Evolutionary conservation across 495 filamentous ascomycete genomes (phyloP).

Genomic region (Aspergillus panamensis): DNA sequence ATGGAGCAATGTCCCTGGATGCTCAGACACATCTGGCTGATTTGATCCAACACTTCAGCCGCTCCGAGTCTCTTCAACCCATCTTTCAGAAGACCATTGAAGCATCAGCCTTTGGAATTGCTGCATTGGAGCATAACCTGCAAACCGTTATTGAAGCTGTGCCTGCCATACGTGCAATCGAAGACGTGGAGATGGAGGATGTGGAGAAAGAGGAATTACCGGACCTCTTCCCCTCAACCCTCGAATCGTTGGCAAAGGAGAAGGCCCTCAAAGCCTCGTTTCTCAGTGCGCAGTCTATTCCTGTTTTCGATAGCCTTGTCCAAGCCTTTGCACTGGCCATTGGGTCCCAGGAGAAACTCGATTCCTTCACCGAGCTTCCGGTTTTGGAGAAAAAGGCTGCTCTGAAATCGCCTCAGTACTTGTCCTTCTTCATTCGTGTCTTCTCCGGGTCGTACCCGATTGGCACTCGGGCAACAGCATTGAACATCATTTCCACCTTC

Average conservation of each 20-base stretch:
- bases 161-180: constrained; percentile 31
- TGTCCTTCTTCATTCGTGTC: constrained; percentile 72
- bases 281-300: constrained; percentile 34
- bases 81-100: constrained; percentile 57
- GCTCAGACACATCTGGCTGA: constrained; percentile 61
- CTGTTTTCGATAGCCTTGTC: constrained; percentile 53
- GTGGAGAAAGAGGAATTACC: constrained; percentile 32
- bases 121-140: constrained; percentile 66
- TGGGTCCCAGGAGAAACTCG: constrained; percentile 46
- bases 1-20: constrained; percentile 41
- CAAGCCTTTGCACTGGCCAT: constrained; percentile 60
- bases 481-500: constrained; percentile 54
- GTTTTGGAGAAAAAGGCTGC: constrained; percentile 55
- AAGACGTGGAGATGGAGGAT: constrained; percentile 54
- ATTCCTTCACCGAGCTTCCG: constrained; percentile 54
- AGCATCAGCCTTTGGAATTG: constrained; percentile 60
- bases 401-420: constrained; percentile 57
- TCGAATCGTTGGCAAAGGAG: constrained; percentile 36
- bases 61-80: constrained; percentile 49
- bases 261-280: constrained; percentile 32
- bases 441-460: constrained; percentile 70
- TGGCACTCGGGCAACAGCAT: constrained; percentile 61
- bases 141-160: constrained; percentile 59
- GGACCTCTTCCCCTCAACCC: constrained; percentile 37
- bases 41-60: constrained; percentile 58